Base-by-base conservation (phyloP, 106 monocot species). In the Allium cepa region DNA sequence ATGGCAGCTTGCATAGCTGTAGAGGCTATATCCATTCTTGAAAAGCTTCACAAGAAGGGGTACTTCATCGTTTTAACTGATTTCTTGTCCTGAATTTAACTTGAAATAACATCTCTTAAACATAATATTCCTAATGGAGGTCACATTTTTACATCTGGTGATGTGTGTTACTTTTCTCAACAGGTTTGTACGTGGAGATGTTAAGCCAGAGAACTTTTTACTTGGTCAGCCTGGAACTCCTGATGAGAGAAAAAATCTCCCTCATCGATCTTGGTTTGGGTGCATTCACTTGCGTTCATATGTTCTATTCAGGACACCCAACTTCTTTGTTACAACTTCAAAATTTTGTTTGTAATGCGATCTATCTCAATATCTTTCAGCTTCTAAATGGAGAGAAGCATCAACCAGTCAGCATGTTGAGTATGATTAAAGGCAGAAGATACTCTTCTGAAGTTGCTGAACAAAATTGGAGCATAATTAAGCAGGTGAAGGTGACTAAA, bases 1-100 rank as follows among this genome's bases (percentile, higher is more conserved):
- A 97, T 97, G 96, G 96, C 76, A 11, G 96, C 96, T 51, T 92
- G 91, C 77, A 97, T 97, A 73, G 96, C 92, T 78, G 92, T 92
- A 48, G 96, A 97, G 67, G 77, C 96, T n/a, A 78, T 97, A 68
- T 97, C 92, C 13, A 97, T 97, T 76, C 96, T 97, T 53, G 96
- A 97, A 72, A 92, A 92, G 76, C 86, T 97, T 80, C 96, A 97
- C 67, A 64, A 76, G 56, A 97, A 88, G 67, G 96, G 96, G 88
- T 97, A n/a, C n/a, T n/a, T n/a, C n/a, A n/a, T 75, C 18, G 10
- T 52, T 52, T 10, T 14, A 12, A 3, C 46, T 73, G 11, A 17
- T 56, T 67, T 9, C 16, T 17, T 4, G 17, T 70, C 62, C 26
- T 8, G 52, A 11, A 52, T 8, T 11, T 52, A 8, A 8, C 11